Conservation (phyloP, 2,329 filamentous ascomycete species). For the Pseudogymnoascus sp. region DNA sequence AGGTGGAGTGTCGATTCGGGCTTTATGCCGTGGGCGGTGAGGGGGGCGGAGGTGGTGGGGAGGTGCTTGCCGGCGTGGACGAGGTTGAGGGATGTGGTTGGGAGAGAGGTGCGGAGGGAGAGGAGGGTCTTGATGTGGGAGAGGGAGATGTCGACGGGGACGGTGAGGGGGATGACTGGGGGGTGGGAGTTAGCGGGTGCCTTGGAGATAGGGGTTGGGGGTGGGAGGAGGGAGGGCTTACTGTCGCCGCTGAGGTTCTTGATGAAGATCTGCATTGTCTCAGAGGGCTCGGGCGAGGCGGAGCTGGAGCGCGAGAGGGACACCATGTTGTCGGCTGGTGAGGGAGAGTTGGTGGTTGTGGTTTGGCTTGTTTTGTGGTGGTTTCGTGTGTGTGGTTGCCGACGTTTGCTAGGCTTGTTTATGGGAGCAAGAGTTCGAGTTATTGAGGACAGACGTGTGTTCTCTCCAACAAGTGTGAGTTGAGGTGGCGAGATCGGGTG, state of each 20-base stretch:
- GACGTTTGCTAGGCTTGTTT: background rate
- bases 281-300: conserved; percentile 35
- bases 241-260: conserved; percentile 49
- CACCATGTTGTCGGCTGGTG: conserved; percentile 19
- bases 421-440: background rate
- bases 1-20: conserved; percentile 44
- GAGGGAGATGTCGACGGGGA: conserved; percentile 45
- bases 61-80: conserved; percentile 51
- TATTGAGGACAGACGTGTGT: background rate
- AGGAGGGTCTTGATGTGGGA: conserved; percentile 47
- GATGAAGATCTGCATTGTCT: conserved; percentile 53
- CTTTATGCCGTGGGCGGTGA: conserved; percentile 39
- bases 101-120: conserved; percentile 47
- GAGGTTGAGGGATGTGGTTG: conserved; percentile 42
- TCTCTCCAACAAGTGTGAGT: background rate
- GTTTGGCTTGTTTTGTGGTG: background rate
- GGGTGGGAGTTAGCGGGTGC: conserved; percentile 19
- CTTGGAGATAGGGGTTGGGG: background rate
- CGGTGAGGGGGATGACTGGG: conserved; percentile 46
- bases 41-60: conserved; percentile 29
- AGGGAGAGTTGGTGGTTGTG: background rate
- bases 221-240: conserved; percentile 30
- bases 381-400: background rate
- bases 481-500: background rate
- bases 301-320: conserved; percentile 26